phyloP scores from a whole-genome alignment of 495 filamentous ascomycete species.

The Penicillium salamii region DNA sequence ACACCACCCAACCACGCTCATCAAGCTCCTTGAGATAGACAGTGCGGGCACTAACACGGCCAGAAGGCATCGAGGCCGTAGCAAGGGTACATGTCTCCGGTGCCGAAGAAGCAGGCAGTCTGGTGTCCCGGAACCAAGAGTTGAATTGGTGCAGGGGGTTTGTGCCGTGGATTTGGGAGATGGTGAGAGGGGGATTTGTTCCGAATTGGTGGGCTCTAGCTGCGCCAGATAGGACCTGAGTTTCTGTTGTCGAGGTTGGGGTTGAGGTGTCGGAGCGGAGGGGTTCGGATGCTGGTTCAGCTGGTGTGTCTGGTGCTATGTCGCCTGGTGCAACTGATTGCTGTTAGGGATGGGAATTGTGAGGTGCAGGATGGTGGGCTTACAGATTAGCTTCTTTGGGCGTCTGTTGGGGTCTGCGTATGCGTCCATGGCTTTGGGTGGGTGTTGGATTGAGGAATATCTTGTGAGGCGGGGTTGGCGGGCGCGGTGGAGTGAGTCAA shows the following conservation, averaged over 20 bases:
- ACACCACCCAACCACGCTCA: slow-evolving; percentile 79
- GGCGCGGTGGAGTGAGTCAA: slow-evolving; percentile 22
- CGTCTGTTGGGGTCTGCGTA: slow-evolving; percentile 13
- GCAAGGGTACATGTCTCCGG: slow-evolving; percentile 74
- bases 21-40: slow-evolving; percentile 86
- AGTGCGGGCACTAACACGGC: slow-evolving; percentile 76
- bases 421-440: slow-evolving; percentile 13
- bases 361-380: neutral
- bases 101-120: slow-evolving; percentile 58
- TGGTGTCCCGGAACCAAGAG: slow-evolving; percentile 75
- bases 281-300: slow-evolving; percentile 13
- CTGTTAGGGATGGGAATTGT: slow-evolving; percentile 14
- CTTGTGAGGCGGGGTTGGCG: slow-evolving; percentile 17
- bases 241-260: slow-evolving; percentile 35
- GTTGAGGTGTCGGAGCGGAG: slow-evolving; percentile 36
- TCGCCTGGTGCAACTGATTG: slow-evolving; percentile 45
- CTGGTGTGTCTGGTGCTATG: slow-evolving; percentile 20
- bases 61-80: slow-evolving; percentile 81
- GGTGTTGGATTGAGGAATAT: slow-evolving; percentile 7
- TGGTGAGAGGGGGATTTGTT: slow-evolving; percentile 42
- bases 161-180: slow-evolving; percentile 38
- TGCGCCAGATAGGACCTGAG: slow-evolving; percentile 35
- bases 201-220: slow-evolving; percentile 48
- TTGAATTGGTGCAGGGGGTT: slow-evolving; percentile 81
- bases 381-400: slow-evolving; percentile 49